These are phyloP conservation scores for Yamadazyma olivae DNA, from an alignment of 805 yeast genomes.

Conservation along the genomic window DNA sequence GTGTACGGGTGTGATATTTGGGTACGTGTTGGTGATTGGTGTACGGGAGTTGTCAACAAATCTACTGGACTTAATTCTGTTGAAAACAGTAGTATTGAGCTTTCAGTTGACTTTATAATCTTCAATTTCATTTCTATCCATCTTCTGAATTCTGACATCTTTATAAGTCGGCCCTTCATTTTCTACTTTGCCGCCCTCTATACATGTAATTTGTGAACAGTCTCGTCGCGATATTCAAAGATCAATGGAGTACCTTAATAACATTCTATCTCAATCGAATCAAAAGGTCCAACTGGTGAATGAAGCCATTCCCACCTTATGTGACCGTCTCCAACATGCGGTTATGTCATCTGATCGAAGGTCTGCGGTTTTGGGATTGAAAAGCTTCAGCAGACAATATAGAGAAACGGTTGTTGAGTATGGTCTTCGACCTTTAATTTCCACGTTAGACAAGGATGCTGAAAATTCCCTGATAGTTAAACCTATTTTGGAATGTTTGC, in stretches of 20 bases:
- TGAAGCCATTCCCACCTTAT: conserved; percentile 83
- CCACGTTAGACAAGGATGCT: conserved; percentile 60
- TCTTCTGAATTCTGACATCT: no score
- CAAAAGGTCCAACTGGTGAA: conserved; percentile 50
- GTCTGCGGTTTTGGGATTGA: conserved; percentile 86
- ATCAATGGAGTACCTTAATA: conserved; percentile 37
- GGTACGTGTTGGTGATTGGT: no score
- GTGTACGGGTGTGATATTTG: no score
- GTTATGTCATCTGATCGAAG: conserved; percentile 79
- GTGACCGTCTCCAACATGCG: conserved; percentile 84
- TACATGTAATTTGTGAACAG: no score
- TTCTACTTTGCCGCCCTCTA: no score
- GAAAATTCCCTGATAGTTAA: conserved; percentile 71
- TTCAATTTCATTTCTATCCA: no score
- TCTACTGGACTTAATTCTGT: no score
- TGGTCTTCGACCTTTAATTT: conserved; percentile 72
- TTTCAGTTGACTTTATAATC: no score
- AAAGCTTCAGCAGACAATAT: conserved; percentile 83
- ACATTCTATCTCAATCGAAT: conserved; percentile 31
- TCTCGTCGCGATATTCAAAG: not conserved
- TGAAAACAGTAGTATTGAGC: no score
- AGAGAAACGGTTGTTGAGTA: conserved; percentile 88
- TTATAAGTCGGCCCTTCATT: no score
- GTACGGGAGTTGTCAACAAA: no score
- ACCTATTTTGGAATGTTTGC: conserved; percentile 80